Evolutionary conservation across 192 early-diverging fungal species (phyloP), one percentile per base, ranked within the genome.

Genomic region (Rhizophagus sp.): DNA sequence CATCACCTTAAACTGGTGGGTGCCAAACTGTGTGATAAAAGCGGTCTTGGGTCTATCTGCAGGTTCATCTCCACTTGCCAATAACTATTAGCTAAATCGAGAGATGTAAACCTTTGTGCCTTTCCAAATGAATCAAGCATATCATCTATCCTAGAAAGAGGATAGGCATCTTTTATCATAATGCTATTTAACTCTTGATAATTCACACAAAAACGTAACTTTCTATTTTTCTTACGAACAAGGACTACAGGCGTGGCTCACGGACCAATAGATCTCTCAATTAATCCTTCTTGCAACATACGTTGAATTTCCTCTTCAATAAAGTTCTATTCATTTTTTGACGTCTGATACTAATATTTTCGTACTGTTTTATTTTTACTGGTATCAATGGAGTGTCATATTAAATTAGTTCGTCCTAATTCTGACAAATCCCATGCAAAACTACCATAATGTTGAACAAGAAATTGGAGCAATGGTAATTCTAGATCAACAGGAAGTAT

Each of bases 101-200:
- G 25, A 0, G 67, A 64, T 0, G 86, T 68, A 33, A 87, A 88
- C 7, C 73, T 72, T n/a, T 24, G 61, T 0, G 80, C 78, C 2
- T 83, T 78, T 1, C 74, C 12, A 0, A 85, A 6, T 0, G 65
- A 34, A 62, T 84, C 82, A 0, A 88, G 34, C 0, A 87, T 2
- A 0, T 89, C 84, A 2, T 81, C 79, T 8, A 90, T 85, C 0
- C 73, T 41, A 0, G 87, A 87, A 30, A 89, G 73, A 0, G 88
- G 83, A 71, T 86, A 88, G 0, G 65, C 8, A 64, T 89, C 80
- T 13, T 80, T 78, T 19, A 68, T 69, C 1, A 84, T 88, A 6
- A 84, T 44, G 1, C 44, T 41, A 74, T 90, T 89, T 11, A 89
- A 65, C 12, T 76, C 52, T n/a, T 79, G 80, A 70, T 89, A 90